Evolutionary conservation across 306 rosid species (phyloP).

Genomic region (Acmispon strigosus): DNA sequence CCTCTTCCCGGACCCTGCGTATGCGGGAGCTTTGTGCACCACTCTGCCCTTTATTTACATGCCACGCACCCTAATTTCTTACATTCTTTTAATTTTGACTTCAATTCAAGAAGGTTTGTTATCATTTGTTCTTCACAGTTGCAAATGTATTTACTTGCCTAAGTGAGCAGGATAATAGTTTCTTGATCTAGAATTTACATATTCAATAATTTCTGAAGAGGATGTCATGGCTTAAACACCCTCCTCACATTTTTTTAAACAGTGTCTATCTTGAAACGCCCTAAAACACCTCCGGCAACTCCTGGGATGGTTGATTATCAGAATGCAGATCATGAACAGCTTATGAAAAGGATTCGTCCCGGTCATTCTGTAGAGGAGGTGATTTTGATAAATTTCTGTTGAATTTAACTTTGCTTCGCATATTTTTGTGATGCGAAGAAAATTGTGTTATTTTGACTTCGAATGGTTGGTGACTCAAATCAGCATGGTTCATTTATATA

Average conservation of each 20-base stretch:
- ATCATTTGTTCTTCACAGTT: not conserved
- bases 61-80: not conserved
- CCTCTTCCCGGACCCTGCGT: too few relatives aligned
- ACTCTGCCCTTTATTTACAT: too few relatives aligned
- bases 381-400: slow-evolving; percentile 14
- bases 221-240: not conserved
- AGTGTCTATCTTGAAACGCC: slow-evolving; percentile 70
- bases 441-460: slow-evolving; percentile 10
- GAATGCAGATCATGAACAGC: slow-evolving; percentile 60
- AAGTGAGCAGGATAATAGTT: not conserved
- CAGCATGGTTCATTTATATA: slow-evolving; percentile 12
- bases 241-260: slow-evolving; percentile 13
- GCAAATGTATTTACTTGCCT: slow-evolving; percentile 6
- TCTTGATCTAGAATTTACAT: slow-evolving; percentile 5
- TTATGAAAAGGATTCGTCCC: slow-evolving; percentile 62
- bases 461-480: slow-evolving; percentile 14
- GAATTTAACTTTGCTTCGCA: not conserved
- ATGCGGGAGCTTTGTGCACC: too few relatives aligned
- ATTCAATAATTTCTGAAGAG: not conserved
- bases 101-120: not conserved
- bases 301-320: slow-evolving; percentile 70
- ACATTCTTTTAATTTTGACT: not conserved
- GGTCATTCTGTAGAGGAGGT: slow-evolving; percentile 78
- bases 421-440: not conserved
- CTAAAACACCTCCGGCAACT: slow-evolving; percentile 66